Evolutionary conservation across 495 filamentous ascomycete genomes (phyloP), one percentile per base, ranked within the genome.

Genomic region (Talaromyces proteolyticus): DNA sequence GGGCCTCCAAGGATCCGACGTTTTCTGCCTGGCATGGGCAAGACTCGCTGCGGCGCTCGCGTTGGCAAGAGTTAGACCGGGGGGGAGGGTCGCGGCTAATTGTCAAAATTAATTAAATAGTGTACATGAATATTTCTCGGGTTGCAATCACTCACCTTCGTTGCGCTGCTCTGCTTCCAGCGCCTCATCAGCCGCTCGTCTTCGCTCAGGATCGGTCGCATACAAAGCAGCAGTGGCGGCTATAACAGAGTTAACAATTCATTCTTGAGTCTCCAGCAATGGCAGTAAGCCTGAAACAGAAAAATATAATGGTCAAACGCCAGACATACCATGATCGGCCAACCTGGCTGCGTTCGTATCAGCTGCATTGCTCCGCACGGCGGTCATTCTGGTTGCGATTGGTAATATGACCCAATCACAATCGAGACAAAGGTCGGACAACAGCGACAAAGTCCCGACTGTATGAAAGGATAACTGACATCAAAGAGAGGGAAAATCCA

Each of bases 1-100:
- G 12, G 82, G 81, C 53, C 73, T 85, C 80, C 79, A 85, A 59
- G 67, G 57, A 60, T 82, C 77, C 22, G 78, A 66, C 0, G 79
- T 62, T 55, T 79, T 85, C 47, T 78, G 76, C 56, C 83, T 83
- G 21, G 81, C 73, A 74, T 88, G 86, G 21, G 88, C 87, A 16
- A 93, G 70, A 39, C 72, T 78, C 12, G 86, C 86, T 41, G 88
- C 89, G 29, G 85, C 81, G 45, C 80, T 79, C 18, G 88, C 89
- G 39, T 87, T 88, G 24, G 83, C 79, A 47, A 77, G 74, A 43
- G 81, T 74, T 56, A 91, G 74, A 21, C 87, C 88, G 14, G 47
- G 34, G 23, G 47, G 47, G 22, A 49, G 34, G 11, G 47, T 3
- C 12, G 36, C 20, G 11, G 47, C 47, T 49, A 23, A 22, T 39